Base-by-base conservation (phyloP, 208 protist genomes). In the Leishmania mexicana region DNA sequence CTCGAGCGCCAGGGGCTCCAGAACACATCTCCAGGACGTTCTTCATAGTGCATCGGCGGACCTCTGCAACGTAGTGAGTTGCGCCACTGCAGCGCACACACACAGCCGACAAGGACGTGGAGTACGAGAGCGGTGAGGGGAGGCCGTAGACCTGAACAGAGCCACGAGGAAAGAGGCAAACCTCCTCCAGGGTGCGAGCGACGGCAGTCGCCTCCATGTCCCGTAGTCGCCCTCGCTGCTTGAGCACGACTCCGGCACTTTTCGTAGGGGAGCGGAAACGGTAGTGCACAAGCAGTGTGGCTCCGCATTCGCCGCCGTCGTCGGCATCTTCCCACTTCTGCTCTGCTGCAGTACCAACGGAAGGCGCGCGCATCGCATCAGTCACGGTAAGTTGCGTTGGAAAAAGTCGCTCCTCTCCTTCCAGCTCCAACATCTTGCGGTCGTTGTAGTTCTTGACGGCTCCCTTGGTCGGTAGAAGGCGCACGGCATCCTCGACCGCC, bases 371-470 rank as follows among this genome's bases (percentile, higher is more conserved):
- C 15, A 62, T 75, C 49, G 80, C 78, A 5, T 82, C 70, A 31
- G 15, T 58, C 38, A 74, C 64, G 1, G 67, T 70, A 2, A 97
- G 40, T 15, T 92, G 76, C 72, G 85, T 96, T 17, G 65, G 84
- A 75, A 97, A 97, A n/a, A 76, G 45, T 0, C 75, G 67, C 35
- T 82, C 80, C 60, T 87, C 83, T 3, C 93, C 94, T 19, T 75
- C 57, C 38, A 97, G 83, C 76, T 90, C 80, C n/a, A 96, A 78
- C 89, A 97, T 91, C 45, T 89, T 91, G 8, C 38, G n/a, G 35
- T 88, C 88, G 71, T 97, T 96, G 88, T 87, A 95, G 76, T 88
- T 90, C 49, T 81, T 85, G 60, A 96, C 95, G 0, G 87, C 85
- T 13, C 85, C 76, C 77, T 89, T 92, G 13, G 86, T 93, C 1